phyloP scores from a whole-genome alignment of 352 stramenopile genomes.

The Plasmopara viticola region DNA sequence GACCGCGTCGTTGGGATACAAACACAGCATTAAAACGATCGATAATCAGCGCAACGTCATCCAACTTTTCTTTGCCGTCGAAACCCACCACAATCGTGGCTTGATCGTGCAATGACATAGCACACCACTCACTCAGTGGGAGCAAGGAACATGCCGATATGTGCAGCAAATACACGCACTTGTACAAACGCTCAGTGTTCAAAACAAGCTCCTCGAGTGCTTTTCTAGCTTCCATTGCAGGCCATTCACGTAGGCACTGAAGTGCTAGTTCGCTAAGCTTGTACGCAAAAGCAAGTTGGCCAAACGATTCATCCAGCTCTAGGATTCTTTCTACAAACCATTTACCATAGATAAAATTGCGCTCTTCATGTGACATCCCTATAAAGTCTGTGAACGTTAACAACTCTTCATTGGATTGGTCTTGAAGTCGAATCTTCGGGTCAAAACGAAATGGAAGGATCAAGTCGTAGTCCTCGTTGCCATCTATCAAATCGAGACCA shows the following conservation, averaged over 20 bases:
- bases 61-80: conserved; percentile 10
- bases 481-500: not conserved
- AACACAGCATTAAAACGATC: conserved; percentile 48
- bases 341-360: conserved; percentile 23
- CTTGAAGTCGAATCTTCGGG: conserved; percentile 33
- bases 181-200: conserved; percentile 53
- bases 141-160: conserved; percentile 36
- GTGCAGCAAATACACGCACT: conserved; percentile 42
- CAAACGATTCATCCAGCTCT: conserved; percentile 51
- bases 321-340: conserved; percentile 56
- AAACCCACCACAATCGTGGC: conserved; percentile 34
- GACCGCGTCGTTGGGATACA: conserved; percentile 31
- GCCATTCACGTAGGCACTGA: conserved; percentile 28
- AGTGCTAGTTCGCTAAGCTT: conserved; percentile 34
- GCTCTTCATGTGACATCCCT: conserved; percentile 18
- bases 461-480: conserved; percentile 7
- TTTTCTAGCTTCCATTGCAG: conserved; percentile 20
- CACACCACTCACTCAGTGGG: conserved; percentile 46
- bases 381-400: conserved; percentile 29
- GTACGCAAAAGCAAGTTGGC: conserved; percentile 44
- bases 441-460: conserved; percentile 24
- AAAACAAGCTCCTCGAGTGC: conserved; percentile 41
- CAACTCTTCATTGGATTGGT: conserved; percentile 36
- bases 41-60: conserved; percentile 18
- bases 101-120: conserved; percentile 57